Evolutionary conservation across 164 flowering plant species (phyloP).

Genomic region (Berberis thunbergii): DNA sequence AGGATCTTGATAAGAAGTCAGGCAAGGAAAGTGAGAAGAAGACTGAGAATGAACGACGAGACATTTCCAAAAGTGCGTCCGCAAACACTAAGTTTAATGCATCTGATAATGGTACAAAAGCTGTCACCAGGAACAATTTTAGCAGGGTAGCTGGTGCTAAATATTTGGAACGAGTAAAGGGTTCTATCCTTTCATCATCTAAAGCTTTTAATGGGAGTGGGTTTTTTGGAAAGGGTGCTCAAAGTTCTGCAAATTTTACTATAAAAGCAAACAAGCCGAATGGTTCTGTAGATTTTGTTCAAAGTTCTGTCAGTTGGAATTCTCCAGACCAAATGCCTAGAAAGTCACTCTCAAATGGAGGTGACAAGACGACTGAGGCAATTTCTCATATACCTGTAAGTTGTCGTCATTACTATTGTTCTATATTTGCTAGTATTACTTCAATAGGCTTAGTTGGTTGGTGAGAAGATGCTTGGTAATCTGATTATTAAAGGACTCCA

Average conservation of each 20-base stretch:
- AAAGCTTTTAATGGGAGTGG: constrained; percentile 65
- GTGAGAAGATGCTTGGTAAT: no score
- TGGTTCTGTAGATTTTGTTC: constrained; percentile 37
- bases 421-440: no score
- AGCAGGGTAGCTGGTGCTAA: constrained; percentile 46
- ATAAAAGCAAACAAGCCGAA: constrained; percentile 45
- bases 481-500: no score
- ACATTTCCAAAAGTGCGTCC: constrained; percentile 29
- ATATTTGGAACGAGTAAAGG: constrained; percentile 76
- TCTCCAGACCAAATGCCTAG: constrained; percentile 35
- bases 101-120: constrained; percentile 35
- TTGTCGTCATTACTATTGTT: constrained; percentile 3
- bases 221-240: constrained; percentile 57
- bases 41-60: constrained; percentile 48
- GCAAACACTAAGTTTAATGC: constrained; percentile 34
- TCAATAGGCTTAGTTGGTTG: no score
- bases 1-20: constrained; percentile 58
- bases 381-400: constrained; percentile 46
- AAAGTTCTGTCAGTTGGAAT: constrained; percentile 35
- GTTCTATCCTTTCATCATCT: constrained; percentile 68
- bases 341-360: constrained; percentile 16
- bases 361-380: not conserved
- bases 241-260: constrained; percentile 26
- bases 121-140: constrained; percentile 26
- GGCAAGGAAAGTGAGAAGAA: constrained; percentile 56